These are phyloP conservation scores for Solanum lignicaule DNA, from an alignment of 257 asterid genomes.

Conservation along the genomic window DNA sequence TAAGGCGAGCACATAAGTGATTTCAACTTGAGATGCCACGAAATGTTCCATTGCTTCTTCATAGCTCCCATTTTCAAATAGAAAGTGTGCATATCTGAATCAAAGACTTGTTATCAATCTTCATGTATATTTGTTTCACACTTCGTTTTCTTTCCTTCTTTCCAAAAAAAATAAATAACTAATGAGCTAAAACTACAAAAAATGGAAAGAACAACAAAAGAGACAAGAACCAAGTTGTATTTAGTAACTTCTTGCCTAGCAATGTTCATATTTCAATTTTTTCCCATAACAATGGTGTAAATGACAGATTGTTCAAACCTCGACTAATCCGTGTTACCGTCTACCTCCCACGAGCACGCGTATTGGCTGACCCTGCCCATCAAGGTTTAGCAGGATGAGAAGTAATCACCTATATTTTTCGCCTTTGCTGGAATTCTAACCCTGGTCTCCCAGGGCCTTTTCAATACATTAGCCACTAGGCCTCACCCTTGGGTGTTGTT, in stretches of 20 bases:
- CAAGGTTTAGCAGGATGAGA: neutral
- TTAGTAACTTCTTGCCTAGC: neutral
- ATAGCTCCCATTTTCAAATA: constrained; percentile 83
- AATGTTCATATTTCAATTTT: neutral
- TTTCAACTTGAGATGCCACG: constrained; percentile 90
- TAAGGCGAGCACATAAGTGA: constrained; percentile 69
- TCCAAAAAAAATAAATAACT: neutral
- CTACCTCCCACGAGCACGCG: neutral
- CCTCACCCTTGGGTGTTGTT: neutral
- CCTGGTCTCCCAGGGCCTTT: neutral
- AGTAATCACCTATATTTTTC: neutral
- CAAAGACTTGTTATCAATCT: constrained; percentile 6
- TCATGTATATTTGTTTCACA: neutral
- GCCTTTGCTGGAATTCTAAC: neutral
- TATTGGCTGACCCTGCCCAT: neutral
- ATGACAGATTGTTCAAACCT: neutral
- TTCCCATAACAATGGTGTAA: neutral
- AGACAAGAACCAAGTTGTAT: neutral
- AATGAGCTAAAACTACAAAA: neutral
- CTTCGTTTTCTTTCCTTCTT: neutral
- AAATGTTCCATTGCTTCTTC: constrained; percentile 98
- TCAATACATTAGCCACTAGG: neutral
- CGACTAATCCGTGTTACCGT: neutral
- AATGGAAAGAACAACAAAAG: neutral
- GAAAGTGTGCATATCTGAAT: constrained; percentile 83